Conservation (phyloP, 2,329 filamentous ascomycete species). For the Knufia fluminis region DNA sequence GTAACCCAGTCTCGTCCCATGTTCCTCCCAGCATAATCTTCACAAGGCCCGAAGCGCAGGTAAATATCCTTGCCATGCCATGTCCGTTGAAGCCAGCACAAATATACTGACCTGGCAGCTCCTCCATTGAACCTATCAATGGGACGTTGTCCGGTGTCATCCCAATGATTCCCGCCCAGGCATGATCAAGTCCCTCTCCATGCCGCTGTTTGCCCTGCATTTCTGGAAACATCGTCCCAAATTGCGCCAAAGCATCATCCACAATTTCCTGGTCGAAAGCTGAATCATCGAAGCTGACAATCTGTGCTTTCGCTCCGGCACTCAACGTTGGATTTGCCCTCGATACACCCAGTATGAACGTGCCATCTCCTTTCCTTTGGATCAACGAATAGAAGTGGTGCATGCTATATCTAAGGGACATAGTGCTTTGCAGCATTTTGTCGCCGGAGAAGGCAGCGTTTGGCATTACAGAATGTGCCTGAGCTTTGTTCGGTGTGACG, state of each 20-base stretch:
- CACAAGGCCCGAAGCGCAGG: slow-evolving; percentile 36
- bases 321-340: slow-evolving; percentile 34
- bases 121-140: slow-evolving; percentile 36
- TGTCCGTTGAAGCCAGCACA: slow-evolving; percentile 45
- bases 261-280: slow-evolving; percentile 33
- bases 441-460: slow-evolving; percentile 29
- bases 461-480: slow-evolving; percentile 39
- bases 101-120: slow-evolving; percentile 37
- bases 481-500: slow-evolving; percentile 37
- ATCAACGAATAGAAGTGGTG: slow-evolving; percentile 39
- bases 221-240: slow-evolving; percentile 30
- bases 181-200: slow-evolving; percentile 38
- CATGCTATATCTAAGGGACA: slow-evolving; percentile 31
- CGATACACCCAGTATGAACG: slow-evolving; percentile 36
- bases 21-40: slow-evolving; percentile 33
- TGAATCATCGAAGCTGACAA: slow-evolving; percentile 33
- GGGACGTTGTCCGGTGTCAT: slow-evolving; percentile 41
- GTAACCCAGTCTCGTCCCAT: slow-evolving; percentile 33
- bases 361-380: slow-evolving; percentile 29
- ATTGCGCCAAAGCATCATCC: slow-evolving; percentile 28
- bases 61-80: slow-evolving; percentile 42
- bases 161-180: slow-evolving; percentile 41
- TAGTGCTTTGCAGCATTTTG: slow-evolving; percentile 30
- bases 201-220: slow-evolving; percentile 20
- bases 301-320: slow-evolving; percentile 23